A percentile compares a stretch with the other conserved stretches of the same genome.
Evolutionary conservation across 176 grass and related monocot genomes (phyloP).

Genomic region (Phyllostachys edulis): DNA sequence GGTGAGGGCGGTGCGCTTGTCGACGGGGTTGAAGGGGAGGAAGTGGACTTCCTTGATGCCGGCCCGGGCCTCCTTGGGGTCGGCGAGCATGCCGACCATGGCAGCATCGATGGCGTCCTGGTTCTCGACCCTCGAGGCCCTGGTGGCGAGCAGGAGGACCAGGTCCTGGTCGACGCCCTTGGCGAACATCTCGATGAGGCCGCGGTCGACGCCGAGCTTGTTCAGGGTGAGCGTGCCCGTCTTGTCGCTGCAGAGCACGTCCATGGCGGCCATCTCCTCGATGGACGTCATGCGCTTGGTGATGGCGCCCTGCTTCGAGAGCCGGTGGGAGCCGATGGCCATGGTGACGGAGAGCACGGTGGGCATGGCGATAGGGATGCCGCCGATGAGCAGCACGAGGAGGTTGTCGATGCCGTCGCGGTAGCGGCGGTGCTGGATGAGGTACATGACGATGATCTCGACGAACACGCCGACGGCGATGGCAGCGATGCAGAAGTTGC

Average conservation of each 20-base stretch:
- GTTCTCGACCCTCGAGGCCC: constrained; percentile 83
- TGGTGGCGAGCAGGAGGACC: constrained; percentile 63
- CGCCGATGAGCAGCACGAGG: constrained; percentile 87
- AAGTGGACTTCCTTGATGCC: constrained; percentile 83
- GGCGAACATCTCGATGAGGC: constrained; percentile 67
- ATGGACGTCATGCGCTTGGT: constrained; percentile 98
- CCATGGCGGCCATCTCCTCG: constrained; percentile 95
- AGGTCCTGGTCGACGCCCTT: constrained; percentile 35
- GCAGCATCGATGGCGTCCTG: constrained; percentile 96
- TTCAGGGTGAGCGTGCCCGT: constrained; percentile 93
- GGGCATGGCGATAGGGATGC: constrained; percentile 97
- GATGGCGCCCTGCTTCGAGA: constrained; percentile 75
- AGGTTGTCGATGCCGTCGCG: constrained; percentile 96
- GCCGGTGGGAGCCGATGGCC: constrained; percentile 87
- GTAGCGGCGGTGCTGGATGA: constrained; percentile 73
- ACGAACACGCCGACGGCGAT: constrained; percentile 54
- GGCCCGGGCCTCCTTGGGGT: constrained; percentile 78
- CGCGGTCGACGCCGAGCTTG: constrained; percentile 72
- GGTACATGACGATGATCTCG: constrained; percentile 89
- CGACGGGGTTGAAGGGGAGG: constrained; percentile 93
- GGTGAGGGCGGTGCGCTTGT: constrained; percentile 96
- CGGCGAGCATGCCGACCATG: constrained; percentile 83
- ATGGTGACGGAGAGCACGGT: constrained; percentile 92
- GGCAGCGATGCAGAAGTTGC: constrained; percentile 94
- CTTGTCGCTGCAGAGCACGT: constrained; percentile 96